Base-by-base conservation (phyloP, 352 stramenopile genomes). In the Phytophthora pistaciae region DNA sequence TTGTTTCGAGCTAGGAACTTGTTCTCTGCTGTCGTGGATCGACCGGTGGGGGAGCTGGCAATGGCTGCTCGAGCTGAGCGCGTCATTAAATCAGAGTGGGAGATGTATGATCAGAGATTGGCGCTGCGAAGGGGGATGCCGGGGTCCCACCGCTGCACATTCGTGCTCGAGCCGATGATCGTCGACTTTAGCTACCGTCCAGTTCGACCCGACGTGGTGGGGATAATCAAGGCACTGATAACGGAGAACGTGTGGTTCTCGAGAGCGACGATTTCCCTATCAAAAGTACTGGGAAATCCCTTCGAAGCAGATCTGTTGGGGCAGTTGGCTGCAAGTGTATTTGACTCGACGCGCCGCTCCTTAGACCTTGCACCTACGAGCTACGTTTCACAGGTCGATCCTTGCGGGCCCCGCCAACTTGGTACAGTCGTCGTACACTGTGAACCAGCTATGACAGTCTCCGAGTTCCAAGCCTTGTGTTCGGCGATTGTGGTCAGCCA, bases 81-180 rank as follows among this genome's bases (percentile, higher is more conserved):
- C 4, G 9, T 11, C 1, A 53, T 64, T 25, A 21, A 29, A 27
- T 14, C 20, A 4, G 14, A 64, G 14, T 64, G 63, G 63, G 44
- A 58, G 8, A 14, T 14, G 13, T 66, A 49, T 38, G 38, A 3
- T 0, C 46, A 16, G 8, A 25, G 29, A 40, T 8, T 38, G 16
- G 14, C 46, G 14, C 46, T 49, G 29, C 25, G 53, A 57, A 3
- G 42, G 18, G 20, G 48, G 18, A 10, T 42, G 2, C n/a, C 21
- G 23, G 9, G 31, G 13, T 31, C 9, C 8, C 13, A 65, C 29
- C 55, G 13, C n/a, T 59, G 31, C 31, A 56, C 33, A 23, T 70
- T 65, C n/a, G 64, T 70, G 44, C 31, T 70, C 9, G 55, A 65
- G 25, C 55, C 64, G 21, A 65, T 55, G 46, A 29, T 70, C 27